Conservation (phyloP, 2,329 filamentous ascomycete species). For the Knufia fluminis region DNA sequence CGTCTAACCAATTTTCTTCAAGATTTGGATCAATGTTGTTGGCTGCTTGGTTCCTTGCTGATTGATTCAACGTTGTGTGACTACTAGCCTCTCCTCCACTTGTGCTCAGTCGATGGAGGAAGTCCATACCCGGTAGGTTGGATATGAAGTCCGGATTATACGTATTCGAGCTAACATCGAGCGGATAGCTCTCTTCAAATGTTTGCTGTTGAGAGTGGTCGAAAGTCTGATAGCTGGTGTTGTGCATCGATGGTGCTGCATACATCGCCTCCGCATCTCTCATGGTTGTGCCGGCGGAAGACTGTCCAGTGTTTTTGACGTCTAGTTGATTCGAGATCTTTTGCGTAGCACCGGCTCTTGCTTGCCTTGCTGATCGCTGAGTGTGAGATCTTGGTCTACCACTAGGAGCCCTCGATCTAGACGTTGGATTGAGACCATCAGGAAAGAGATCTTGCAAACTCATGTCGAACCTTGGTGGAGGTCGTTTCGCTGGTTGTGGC, state of each 20-base stretch:
- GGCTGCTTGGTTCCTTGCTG: not conserved
- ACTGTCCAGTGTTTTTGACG: not conserved
- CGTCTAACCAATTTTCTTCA: slow-evolving; percentile 4
- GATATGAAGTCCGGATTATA: slow-evolving; percentile 24
- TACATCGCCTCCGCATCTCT: not conserved
- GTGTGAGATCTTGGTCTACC: not conserved
- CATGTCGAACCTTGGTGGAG: slow-evolving; percentile 50
- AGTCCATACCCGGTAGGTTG: slow-evolving; percentile 21
- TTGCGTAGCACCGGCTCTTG: not conserved
- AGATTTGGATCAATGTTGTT: not conserved
- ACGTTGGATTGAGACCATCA: slow-evolving; percentile 30
- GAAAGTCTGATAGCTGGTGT: not conserved
- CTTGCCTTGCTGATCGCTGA: not conserved
- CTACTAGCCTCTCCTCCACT: not conserved
- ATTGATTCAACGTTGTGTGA: slow-evolving; percentile 4
- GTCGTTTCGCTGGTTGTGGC: slow-evolving; percentile 25
- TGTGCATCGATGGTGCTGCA: not conserved
- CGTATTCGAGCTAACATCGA: slow-evolving; percentile 12
- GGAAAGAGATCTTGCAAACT: slow-evolving; percentile 44
- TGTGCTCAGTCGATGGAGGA: slow-evolving; percentile 12
- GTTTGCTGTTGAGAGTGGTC: not conserved
- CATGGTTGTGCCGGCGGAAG: not conserved
- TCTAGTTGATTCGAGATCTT: not conserved
- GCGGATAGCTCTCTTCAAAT: not conserved
- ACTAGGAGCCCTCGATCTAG: slow-evolving; percentile 4